Evolutionary conservation across 1,139 yeast species (phyloP).

Genomic region (Arxiozyma heterogenica): DNA sequence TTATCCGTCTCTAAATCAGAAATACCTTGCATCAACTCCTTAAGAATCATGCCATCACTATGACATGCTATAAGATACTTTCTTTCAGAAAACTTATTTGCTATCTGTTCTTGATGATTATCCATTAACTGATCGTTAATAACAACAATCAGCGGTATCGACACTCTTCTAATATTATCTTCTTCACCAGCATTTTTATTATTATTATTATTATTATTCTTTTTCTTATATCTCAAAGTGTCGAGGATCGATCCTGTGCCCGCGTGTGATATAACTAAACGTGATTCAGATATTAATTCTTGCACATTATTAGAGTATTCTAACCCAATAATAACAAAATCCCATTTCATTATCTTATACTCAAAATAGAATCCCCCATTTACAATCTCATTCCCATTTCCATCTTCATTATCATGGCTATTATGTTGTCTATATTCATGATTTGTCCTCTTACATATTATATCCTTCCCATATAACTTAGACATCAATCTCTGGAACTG

Average conservation of each 20-base stretch:
- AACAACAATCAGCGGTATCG: conserved; percentile 57
- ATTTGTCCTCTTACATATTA: not conserved
- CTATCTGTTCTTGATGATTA: conserved; percentile 79
- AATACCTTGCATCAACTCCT: conserved; percentile 5
- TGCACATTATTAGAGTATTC: conserved; percentile 41
- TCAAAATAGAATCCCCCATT: not conserved
- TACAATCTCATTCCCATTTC: too few species aligned
- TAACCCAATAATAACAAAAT: conserved; percentile 34
- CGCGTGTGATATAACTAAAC: conserved; percentile 75
- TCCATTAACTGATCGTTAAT: conserved; percentile 67
- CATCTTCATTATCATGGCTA: not conserved
- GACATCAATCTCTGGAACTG: not conserved
- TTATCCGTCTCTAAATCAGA: conserved; percentile 7
- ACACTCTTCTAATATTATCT: conserved; percentile 9
- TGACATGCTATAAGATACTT: conserved; percentile 30
- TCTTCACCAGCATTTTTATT: conserved; percentile 3
- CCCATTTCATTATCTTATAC: not conserved
- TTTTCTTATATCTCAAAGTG: conserved; percentile 38
- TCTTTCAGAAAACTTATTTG: conserved; percentile 41
- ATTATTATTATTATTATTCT: too few species aligned
- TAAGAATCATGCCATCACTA: conserved; percentile 5
- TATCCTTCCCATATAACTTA: not conserved
- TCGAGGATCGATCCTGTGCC: conserved; percentile 92
- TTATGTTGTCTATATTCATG: not conserved
- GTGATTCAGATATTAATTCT: conserved; percentile 31